These are phyloP conservation scores for Stereocaulon alpinum DNA, from an alignment of 495 filamentous ascomycete species.

Conservation along the genomic window DNA sequence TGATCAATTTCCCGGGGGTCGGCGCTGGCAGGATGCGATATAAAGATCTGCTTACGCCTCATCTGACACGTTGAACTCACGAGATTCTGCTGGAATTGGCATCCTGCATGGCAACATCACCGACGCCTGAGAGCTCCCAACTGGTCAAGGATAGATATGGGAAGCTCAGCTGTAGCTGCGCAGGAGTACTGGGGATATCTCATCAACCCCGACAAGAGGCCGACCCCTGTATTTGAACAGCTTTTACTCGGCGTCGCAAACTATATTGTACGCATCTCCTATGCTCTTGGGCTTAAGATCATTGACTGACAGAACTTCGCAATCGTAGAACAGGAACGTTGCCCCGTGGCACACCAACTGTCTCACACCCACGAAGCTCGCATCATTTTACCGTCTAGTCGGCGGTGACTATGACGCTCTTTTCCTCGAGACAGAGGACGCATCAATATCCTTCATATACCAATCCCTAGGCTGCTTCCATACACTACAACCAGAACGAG, in stretches of 20 bases:
- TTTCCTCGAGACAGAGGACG: conserved; percentile 66
- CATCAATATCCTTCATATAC: conserved; percentile 81
- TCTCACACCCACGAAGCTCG: conserved; percentile 73
- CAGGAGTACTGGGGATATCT: conserved; percentile 67
- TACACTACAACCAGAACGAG: conserved; percentile 55
- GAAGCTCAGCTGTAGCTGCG: conserved; percentile 10
- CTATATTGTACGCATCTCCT: conserved; percentile 54
- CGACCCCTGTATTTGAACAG: conserved; percentile 63
- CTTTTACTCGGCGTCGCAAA: conserved; percentile 69
- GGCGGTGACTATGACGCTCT: conserved; percentile 84
- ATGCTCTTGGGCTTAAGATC: background rate
- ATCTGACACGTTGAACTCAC: background rate
- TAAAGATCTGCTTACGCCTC: background rate
- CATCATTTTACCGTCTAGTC: conserved; percentile 76
- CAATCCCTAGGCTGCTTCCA: conserved; percentile 83
- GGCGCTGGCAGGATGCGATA: background rate
- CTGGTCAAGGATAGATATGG: conserved; percentile 4
- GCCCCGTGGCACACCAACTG: conserved; percentile 52
- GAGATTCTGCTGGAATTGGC: background rate
- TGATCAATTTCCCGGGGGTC: conserved; percentile 2
- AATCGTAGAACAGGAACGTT: conserved; percentile 46
- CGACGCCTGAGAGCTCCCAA: background rate
- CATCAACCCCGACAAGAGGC: conserved; percentile 68
- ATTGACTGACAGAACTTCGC: conserved; percentile 8
- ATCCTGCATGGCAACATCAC: conserved; percentile 8